Evolutionary conservation across 495 filamentous ascomycete species (phyloP).

Genomic region (Hypoxylon trugodes): DNA sequence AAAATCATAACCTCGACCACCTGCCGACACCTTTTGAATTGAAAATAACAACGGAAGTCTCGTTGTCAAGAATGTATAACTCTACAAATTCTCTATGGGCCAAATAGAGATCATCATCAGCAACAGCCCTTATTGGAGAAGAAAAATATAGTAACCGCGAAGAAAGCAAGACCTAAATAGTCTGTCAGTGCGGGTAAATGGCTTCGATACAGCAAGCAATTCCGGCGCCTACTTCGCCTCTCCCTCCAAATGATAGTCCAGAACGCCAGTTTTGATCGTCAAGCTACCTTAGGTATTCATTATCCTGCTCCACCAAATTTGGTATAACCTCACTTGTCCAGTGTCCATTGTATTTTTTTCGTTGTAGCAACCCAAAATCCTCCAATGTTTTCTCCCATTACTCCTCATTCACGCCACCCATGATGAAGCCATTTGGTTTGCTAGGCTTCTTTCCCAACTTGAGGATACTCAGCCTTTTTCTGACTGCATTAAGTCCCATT

Average conservation of each 20-base stretch:
- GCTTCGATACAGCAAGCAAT: conserved; percentile 17
- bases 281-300: conserved; percentile 31
- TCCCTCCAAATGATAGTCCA: conserved; percentile 27
- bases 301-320: conserved; percentile 35
- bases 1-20: conserved; percentile 10
- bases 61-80: conserved; percentile 25
- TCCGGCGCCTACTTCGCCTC: conserved; percentile 24
- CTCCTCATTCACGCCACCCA: conserved; percentile 60
- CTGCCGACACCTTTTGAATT: conserved; percentile 4
- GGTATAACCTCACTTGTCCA: conserved; percentile 18
- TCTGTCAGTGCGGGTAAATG: conserved; percentile 24
- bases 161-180: conserved; percentile 15
- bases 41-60: conserved; percentile 9
- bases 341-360: conserved; percentile 10
- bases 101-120: conserved; percentile 14
- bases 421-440: conserved; percentile 57
- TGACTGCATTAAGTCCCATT: conserved; percentile 64
- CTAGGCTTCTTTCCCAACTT: conserved; percentile 72
- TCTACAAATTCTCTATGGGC: conserved; percentile 6
- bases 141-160: background rate
- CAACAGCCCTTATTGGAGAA: conserved; percentile 12
- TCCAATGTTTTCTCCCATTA: conserved; percentile 21
- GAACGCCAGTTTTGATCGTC: conserved; percentile 38
- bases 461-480: conserved; percentile 74
- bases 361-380: conserved; percentile 6